These are phyloP conservation scores for Ceratocystis huliohia DNA, from an alignment of 2,329 filamentous ascomycete genomes.

Conservation along the genomic window DNA sequence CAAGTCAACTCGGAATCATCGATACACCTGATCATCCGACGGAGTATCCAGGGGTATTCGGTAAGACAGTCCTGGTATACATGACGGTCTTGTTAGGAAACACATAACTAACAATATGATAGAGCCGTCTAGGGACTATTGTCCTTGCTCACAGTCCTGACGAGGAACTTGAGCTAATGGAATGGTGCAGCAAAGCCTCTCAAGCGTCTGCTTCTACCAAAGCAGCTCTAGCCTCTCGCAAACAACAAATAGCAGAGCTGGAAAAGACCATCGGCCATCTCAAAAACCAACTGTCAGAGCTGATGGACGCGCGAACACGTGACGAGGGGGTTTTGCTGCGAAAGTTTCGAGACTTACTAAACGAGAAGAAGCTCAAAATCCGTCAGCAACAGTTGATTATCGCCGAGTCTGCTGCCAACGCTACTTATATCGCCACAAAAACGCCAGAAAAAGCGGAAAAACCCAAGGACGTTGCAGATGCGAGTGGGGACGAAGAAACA, in stretches of 20 bases:
- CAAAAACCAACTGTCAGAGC: constrained; percentile 50
- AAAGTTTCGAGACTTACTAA: constrained; percentile 58
- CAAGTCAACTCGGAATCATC: constrained; percentile 40
- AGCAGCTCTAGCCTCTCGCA: constrained; percentile 33
- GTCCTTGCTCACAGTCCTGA: constrained; percentile 42
- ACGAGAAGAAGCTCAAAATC: constrained; percentile 71
- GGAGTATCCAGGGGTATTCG: constrained; percentile 55
- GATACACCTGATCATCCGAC: constrained; percentile 50
- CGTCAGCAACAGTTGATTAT: constrained; percentile 48
- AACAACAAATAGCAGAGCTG: constrained; percentile 34
- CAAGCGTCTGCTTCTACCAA: constrained; percentile 36
- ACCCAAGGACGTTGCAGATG: not conserved
- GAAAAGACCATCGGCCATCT: constrained; percentile 47
- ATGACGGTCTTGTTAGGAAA: not conserved
- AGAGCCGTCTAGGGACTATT: constrained; percentile 60
- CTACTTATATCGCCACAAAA: not conserved
- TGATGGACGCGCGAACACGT: constrained; percentile 51
- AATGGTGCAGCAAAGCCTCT: constrained; percentile 54
- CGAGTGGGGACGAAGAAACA: not conserved
- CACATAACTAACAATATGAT: constrained; percentile 11
- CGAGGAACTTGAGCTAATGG: constrained; percentile 51
- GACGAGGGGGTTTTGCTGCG: constrained; percentile 54
- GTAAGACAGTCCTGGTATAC: constrained; percentile 32
- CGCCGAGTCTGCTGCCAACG: constrained; percentile 7
- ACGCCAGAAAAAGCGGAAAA: not conserved